Evolutionary conservation across 2,329 filamentous ascomycete species (phyloP).

Genomic region (Fusarium sp.): DNA sequence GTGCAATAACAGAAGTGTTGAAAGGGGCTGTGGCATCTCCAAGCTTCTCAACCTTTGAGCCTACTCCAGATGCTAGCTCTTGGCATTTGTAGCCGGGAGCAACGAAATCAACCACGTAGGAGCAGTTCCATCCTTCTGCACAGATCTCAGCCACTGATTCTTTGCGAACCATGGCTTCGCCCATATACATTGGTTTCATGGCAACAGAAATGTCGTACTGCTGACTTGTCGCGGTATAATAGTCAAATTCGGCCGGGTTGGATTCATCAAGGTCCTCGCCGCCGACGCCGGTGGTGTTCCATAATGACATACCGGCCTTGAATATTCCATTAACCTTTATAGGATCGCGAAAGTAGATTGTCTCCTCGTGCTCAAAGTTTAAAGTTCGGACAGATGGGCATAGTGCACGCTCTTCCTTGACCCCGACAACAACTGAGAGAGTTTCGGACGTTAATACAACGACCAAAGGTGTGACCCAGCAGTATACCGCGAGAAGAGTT

Average conservation of each 20-base stretch:
- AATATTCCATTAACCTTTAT: background rate
- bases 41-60: background rate
- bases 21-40: constrained; percentile 5
- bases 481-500: constrained; percentile 11
- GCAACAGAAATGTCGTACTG: too few relatives aligned
- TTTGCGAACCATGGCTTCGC: background rate
- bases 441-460: background rate
- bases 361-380: constrained; percentile 17
- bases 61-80: constrained; percentile 6
- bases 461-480: background rate
- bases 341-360: background rate
- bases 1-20: background rate
- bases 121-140: background rate
- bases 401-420: rapidly evolving
- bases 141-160: background rate
- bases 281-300: background rate
- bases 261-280: background rate
- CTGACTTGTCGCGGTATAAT: too few relatives aligned
- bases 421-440: background rate
- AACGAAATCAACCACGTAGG: background rate
- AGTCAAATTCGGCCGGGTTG: background rate
- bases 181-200: background rate
- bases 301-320: background rate
- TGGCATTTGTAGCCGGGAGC: constrained; percentile 21
- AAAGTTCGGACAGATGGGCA: constrained; percentile 14